Evolutionary conservation across 352 stramenopile genomes (phyloP), one percentile per base, ranked within the genome.

Genomic region (Pythium oligandrum): DNA sequence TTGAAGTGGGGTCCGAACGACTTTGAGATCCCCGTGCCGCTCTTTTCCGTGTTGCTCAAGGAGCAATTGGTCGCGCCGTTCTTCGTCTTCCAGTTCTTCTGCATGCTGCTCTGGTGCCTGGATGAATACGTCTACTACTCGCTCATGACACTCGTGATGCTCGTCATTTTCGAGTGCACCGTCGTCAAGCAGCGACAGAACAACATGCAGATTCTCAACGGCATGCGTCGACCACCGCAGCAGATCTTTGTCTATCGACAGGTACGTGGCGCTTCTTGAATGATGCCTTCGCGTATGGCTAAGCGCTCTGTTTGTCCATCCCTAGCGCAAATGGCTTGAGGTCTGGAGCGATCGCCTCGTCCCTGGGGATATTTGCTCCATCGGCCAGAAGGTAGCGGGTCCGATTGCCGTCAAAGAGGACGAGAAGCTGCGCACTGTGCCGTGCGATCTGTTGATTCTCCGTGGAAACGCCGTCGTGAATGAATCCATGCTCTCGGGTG

Each of bases 61-160:
- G 87, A 98, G 63, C 96, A 99, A 69, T 64, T 96, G 8, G 69
- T 98, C 4, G 90, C 93, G 39, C 96, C 96, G n/a, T 98, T 99
- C 57, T 98, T 98, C 64, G 71, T 98, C 5, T 99, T 99, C 65
- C 96, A 99, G 68, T 83, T 83, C 40, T 91, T 98, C 38, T 98
- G 93, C 70, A 96, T 98, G 55, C 52, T 96, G 30, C 72, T 99
- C 30, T 99, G 96, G 96, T 95, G 73, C 52, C 69, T 99, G 26
- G 96, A 99, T 70, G 96, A 98, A 64, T 99, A 98, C 70, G 97
- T 96, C 75, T 96, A 98, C 68, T 98, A 98, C 68, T 87, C 87
- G 2, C 62, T 98, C n/a, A 96, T 98, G 61, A 99, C 95, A 6
- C 77, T 99, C 3, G 57, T 79, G 12, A 97, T 97, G 70, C 75